These are phyloP conservation scores for Parsonsia alboflavescens DNA, from an alignment of 257 asterid species.

Conservation along the genomic window DNA sequence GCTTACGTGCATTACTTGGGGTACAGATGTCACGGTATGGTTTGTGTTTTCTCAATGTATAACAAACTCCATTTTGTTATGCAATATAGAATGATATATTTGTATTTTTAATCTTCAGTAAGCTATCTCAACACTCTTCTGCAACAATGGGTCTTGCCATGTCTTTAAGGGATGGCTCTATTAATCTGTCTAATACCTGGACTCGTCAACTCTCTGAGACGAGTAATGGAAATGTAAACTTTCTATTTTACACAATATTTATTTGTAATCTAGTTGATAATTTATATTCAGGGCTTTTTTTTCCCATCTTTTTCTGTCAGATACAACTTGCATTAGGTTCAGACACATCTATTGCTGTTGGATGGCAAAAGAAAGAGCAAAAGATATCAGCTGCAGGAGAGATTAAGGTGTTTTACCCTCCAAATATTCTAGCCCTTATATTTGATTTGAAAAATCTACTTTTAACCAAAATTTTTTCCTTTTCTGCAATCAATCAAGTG, in stretches of 20 bases:
- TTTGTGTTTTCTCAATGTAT: constrained; percentile 1
- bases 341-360: constrained; percentile 76
- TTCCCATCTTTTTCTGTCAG: constrained; percentile 31
- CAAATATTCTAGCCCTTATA: background rate
- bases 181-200: constrained; percentile 89
- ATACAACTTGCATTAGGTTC: constrained; percentile 81
- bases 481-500: background rate
- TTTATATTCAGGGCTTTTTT: background rate
- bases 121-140: constrained; percentile 73
- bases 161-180: constrained; percentile 86
- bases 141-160: constrained; percentile 73
- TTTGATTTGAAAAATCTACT: background rate
- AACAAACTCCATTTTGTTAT: background rate
- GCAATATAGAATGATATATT: background rate
- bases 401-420: constrained; percentile 48
- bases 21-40: constrained; percentile 74
- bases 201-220: constrained; percentile 79
- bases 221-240: constrained; percentile 65
- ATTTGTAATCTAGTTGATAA: background rate
- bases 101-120: constrained; percentile 40
- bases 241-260: constrained; percentile 8
- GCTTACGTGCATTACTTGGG: constrained; percentile 77
- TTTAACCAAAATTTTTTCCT: background rate
- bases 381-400: constrained; percentile 82
- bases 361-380: constrained; percentile 84